Evolutionary conservation across 768 basidiomycete species (phyloP), one percentile per base, ranked within the genome.

Genomic region (Gloeopeniophorella convolvens): DNA sequence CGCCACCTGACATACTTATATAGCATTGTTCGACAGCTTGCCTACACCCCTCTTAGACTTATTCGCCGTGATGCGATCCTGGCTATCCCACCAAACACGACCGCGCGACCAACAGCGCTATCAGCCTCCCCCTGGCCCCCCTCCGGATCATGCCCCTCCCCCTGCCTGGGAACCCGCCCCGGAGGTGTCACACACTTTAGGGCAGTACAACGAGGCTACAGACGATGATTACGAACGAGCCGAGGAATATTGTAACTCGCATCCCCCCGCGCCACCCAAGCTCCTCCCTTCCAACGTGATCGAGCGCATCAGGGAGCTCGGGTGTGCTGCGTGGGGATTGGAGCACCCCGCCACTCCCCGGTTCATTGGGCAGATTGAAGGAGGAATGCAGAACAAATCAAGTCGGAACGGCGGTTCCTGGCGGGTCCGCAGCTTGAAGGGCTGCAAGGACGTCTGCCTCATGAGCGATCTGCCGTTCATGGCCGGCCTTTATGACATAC

Each of bases 101-200:
- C n/a, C n/a, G n/a, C n/a, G n/a, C n/a, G n/a, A n/a, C n/a, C n/a
- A n/a, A n/a, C n/a, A n/a, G n/a, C n/a, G n/a, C n/a, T n/a, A n/a
- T n/a, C n/a, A n/a, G n/a, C n/a, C n/a, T n/a, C n/a, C n/a, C n/a
- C n/a, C n/a, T n/a, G n/a, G n/a, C n/a, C n/a, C n/a, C n/a, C n/a
- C n/a, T n/a, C n/a, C n/a, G n/a, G n/a, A n/a, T n/a, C n/a, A 23
- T 41, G 16, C 42, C 2, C 26, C 52, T 7, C 80, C 77, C 5
- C 82, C 82, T 4, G 65, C 63, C 31, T 83, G 83, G 83, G 68
- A 75, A 1, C 71, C 83, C 13, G 81, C 83, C 0, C 74, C 77
- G 2, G 83, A 83, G 58, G 51, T 46, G 15, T 71, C 74, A 1
- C 70, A 78, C 57, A 48, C 45, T 8, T 65, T 62, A n/a, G 83